Conservation (phyloP, 1,139 yeast genomes). For the Candida pseudoviswanathii region DNA sequence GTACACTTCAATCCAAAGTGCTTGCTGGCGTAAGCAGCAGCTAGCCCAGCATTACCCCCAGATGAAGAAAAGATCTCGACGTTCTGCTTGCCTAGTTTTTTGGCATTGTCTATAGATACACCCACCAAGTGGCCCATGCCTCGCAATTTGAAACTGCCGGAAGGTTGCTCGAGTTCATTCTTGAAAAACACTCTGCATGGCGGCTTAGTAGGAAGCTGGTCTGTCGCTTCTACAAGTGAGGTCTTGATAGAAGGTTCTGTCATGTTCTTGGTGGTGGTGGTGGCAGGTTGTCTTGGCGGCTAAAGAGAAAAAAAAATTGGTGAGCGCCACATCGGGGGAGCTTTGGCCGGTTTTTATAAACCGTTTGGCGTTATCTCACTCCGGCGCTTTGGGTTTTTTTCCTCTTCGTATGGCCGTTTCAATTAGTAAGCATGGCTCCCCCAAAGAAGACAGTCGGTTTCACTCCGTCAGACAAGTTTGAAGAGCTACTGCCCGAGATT, state of each 20-base stretch:
- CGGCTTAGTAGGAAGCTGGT: constrained; percentile 29
- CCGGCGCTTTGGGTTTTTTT: too few relatives aligned
- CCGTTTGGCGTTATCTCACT: too few relatives aligned
- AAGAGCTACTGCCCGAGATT: constrained; percentile 17
- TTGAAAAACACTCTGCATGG: constrained; percentile 51
- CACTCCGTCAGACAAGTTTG: constrained; percentile 10
- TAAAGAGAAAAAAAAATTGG: not conserved
- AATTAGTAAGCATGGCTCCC: constrained; percentile 9
- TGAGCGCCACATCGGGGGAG: too few relatives aligned
- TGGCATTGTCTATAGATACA: constrained; percentile 23
- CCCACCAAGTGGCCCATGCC: constrained; percentile 41
- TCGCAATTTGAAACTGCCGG: constrained; percentile 43
- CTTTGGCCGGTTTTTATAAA: too few relatives aligned
- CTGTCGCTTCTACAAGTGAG: constrained; percentile 39
- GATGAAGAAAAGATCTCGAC: constrained; percentile 42
- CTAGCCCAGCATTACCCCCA: constrained; percentile 51
- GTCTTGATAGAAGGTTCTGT: constrained; percentile 22
- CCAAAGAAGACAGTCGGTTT: constrained; percentile 5
- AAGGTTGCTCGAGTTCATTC: constrained; percentile 44
- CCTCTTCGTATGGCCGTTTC: too few relatives aligned
- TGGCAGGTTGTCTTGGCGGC: too few relatives aligned
- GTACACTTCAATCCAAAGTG: constrained; percentile 34
- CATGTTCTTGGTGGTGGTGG: too few relatives aligned
- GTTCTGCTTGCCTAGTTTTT: constrained; percentile 17
- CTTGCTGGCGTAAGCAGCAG: constrained; percentile 42